A percentile compares a stretch with the other conserved stretches of the same genome.
phyloP scores from a whole-genome alignment of 306 rosid species.

The Senna siamea region DNA sequence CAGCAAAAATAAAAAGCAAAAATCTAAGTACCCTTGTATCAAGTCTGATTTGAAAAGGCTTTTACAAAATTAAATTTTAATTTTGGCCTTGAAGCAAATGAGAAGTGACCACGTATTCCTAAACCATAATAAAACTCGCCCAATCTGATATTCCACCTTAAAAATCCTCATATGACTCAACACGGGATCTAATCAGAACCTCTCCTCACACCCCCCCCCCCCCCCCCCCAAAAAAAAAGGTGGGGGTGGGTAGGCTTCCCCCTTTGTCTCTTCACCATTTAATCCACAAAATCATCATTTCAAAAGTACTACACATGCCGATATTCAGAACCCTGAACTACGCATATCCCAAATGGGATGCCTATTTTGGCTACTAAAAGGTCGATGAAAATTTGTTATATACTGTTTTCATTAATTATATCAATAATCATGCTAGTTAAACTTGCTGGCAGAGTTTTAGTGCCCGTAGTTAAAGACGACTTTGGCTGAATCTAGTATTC shows the following conservation, averaged over 20 bases:
- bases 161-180: background rate
- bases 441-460: constrained; percentile 23
- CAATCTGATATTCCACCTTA: background rate
- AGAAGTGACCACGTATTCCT: background rate
- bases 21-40: no score
- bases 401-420: background rate
- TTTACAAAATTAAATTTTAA: no score
- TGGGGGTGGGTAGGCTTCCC: background rate
- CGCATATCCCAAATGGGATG: background rate
- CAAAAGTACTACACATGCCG: background rate
- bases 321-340: background rate
- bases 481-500: constrained; percentile 32
- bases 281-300: constrained; percentile 12
- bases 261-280: background rate
- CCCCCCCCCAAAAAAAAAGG: no score
- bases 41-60: no score
- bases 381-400: background rate
- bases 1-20: no score
- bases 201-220: no score
- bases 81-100: background rate
- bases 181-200: background rate
- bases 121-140: background rate
- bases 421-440: background rate
- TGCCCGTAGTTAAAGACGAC: constrained; percentile 23
- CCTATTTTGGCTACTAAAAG: background rate